A percentile compares a stretch with the other conserved stretches of the same genome.
Evolutionary conservation across 108 stramenopile species (phyloP).

Genomic region (Parietichytrium sp.): DNA sequence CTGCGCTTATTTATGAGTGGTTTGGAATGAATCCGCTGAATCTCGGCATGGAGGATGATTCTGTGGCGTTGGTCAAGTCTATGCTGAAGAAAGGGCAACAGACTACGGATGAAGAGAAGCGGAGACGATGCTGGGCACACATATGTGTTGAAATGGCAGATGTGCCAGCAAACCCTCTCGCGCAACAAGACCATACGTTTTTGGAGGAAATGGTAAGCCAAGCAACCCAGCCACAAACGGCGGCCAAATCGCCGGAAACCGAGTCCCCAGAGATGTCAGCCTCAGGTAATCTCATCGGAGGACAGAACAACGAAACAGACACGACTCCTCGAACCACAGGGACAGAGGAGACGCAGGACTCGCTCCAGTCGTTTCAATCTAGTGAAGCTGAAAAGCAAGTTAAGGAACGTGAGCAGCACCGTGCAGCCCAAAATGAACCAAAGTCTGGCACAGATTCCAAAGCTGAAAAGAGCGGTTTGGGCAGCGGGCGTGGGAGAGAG

Average conservation of each 20-base stretch:
- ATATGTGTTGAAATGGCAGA: background rate
- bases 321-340: background rate
- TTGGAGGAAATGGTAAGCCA: background rate
- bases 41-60: background rate
- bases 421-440: background rate
- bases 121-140: constrained; percentile 10
- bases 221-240: background rate
- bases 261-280: background rate
- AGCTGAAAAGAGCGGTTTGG: background rate
- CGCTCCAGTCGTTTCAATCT: background rate
- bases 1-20: background rate
- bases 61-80: background rate
- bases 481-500: background rate
- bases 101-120: background rate
- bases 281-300: background rate
- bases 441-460: background rate
- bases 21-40: background rate
- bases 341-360: background rate
- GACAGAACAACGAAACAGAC: no score
- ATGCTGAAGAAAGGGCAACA: constrained; percentile 8
- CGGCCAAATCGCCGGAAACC: background rate
- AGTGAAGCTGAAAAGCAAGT: background rate
- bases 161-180: background rate
- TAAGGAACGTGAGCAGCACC: background rate
- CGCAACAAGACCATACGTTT: background rate